A percentile compares a stretch with the other conserved stretches of the same genome.
Evolutionary conservation across 352 stramenopile genomes (phyloP).

Genomic region (Globisporangium takayamanum): DNA sequence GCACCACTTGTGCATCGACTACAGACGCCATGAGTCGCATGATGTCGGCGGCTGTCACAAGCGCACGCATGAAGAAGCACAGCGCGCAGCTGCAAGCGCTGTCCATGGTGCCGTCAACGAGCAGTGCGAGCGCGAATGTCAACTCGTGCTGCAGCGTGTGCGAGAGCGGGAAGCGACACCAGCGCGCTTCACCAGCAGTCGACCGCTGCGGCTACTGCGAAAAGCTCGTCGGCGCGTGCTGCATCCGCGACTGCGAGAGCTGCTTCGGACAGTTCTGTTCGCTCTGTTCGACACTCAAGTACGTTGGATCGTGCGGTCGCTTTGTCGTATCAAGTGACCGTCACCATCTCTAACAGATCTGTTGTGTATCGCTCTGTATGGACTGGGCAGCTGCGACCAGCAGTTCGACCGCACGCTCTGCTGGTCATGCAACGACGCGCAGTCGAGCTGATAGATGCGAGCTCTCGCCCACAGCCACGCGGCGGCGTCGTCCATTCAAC

Average conservation of each 20-base stretch:
- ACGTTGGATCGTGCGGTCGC: slow-evolving; percentile 8
- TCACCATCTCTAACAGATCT: neutral
- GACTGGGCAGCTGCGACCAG: slow-evolving; percentile 45
- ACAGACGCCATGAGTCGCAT: slow-evolving; percentile 68
- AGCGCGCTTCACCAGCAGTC: slow-evolving; percentile 9
- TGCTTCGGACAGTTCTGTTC: slow-evolving; percentile 60
- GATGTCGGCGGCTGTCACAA: slow-evolving; percentile 69
- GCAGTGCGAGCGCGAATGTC: neutral
- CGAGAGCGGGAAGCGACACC: slow-evolving; percentile 16
- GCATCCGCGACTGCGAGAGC: slow-evolving; percentile 43
- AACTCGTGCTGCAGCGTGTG: slow-evolving; percentile 34
- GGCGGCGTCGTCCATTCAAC: neutral
- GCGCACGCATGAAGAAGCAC: slow-evolving; percentile 63
- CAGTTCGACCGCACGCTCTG: slow-evolving; percentile 77
- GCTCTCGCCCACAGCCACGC: neutral
- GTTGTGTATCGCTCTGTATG: neutral
- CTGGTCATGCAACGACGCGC: slow-evolving; percentile 58
- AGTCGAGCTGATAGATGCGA: slow-evolving; percentile 11
- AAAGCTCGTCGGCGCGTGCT: slow-evolving; percentile 49
- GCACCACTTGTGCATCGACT: neutral
- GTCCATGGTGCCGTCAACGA: slow-evolving; percentile 5
- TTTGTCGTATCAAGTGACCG: neutral
- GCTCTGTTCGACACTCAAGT: slow-evolving; percentile 83
- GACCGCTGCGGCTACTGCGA: slow-evolving; percentile 62
- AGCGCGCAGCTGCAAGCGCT: slow-evolving; percentile 30